Base-by-base conservation (phyloP, 495 filamentous ascomycete genomes). In the Glarea lozoyensis region DNA sequence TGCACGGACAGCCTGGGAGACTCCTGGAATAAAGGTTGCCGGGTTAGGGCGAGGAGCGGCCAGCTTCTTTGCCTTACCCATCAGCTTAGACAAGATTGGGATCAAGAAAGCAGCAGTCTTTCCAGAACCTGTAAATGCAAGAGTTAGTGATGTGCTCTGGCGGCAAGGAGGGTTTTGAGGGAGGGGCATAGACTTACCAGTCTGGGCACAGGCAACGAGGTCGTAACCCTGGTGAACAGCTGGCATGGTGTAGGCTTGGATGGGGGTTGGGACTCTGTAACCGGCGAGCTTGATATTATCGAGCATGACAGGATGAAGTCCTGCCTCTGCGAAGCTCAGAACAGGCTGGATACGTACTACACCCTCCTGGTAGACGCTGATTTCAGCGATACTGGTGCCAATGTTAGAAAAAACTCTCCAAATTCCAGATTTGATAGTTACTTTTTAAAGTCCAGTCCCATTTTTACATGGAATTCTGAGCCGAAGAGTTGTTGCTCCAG, bases 101-200 rank as follows among this genome's bases (percentile, higher is more conserved):
- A 96, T 81, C 2, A 98, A 60, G 54, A 88, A 98, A 0, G 92
- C 88, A 0, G 81, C 92, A 1, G 92, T 98, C 67, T 98, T 98
- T 42, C 92, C 92, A 29, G 89, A 95, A 17, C 92, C 90, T 97
- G 42, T 15, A 12, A 21, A 43, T 24, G 22, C n/a, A 30, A 1
- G 16, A 34, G 22, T 48, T 32, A 56, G 40, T 16, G 31, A 11
- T 10, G n/a, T 33, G n/a, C 10, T 25, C 12, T 20, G 27, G n/a
- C n/a, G n/a, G n/a, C n/a, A n/a, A n/a, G n/a, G n/a, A n/a, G n/a
- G n/a, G n/a, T n/a, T n/a, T n/a, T n/a, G n/a, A n/a, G n/a, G n/a
- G 16, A 21, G 15, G 10, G 15, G 34, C 19, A 11, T 12, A 24
- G 23, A 9, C 77, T 60, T 64, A 95, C 90, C 92, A 30, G 92